Percentiles rank a stretch among this genome's conserved stretches.
Conservation (phyloP, 148 eudicot species). For the Simmondsia chinensis region DNA sequence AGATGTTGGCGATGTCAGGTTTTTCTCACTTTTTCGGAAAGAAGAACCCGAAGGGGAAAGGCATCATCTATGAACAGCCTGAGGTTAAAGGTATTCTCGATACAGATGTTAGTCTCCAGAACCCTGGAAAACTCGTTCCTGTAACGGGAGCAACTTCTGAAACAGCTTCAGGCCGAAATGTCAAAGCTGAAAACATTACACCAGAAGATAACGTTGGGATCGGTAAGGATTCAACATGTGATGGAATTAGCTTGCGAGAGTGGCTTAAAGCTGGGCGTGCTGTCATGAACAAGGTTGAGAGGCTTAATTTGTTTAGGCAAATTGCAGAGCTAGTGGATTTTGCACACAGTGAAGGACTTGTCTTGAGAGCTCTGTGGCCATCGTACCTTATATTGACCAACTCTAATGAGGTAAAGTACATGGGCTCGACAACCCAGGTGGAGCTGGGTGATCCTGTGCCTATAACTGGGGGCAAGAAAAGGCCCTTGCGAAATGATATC, state of each 20-base stretch:
- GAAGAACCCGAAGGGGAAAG: slow-evolving; percentile 25
- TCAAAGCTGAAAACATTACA: too few species aligned
- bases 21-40: slow-evolving; percentile 34
- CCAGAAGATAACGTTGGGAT: slow-evolving; percentile 4
- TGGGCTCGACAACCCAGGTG: slow-evolving; percentile 21
- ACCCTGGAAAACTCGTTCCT: neutral
- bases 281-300: slow-evolving; percentile 28
- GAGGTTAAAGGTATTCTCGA: slow-evolving; percentile 7
- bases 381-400: slow-evolving; percentile 26
- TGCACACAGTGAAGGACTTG: slow-evolving; percentile 33
- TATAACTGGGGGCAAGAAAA: slow-evolving; percentile 19
- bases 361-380: slow-evolving; percentile 34
- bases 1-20: slow-evolving; percentile 28
- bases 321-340: slow-evolving; percentile 36
- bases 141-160: slow-evolving; percentile 8
- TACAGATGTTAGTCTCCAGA: slow-evolving; percentile 4
- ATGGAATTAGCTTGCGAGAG: slow-evolving; percentile 38
- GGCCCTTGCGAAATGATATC: slow-evolving; percentile 17
- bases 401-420: slow-evolving; percentile 29
- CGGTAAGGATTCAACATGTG: slow-evolving; percentile 3
- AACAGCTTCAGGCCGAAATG: too few species aligned
- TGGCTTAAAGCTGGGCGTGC: slow-evolving; percentile 31
- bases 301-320: slow-evolving; percentile 33
- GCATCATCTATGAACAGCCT: slow-evolving; percentile 8
- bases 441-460: slow-evolving; percentile 1